Conservation (phyloP, 2,329 filamentous ascomycete genomes). For the Pochonia chlamydosporia region DNA sequence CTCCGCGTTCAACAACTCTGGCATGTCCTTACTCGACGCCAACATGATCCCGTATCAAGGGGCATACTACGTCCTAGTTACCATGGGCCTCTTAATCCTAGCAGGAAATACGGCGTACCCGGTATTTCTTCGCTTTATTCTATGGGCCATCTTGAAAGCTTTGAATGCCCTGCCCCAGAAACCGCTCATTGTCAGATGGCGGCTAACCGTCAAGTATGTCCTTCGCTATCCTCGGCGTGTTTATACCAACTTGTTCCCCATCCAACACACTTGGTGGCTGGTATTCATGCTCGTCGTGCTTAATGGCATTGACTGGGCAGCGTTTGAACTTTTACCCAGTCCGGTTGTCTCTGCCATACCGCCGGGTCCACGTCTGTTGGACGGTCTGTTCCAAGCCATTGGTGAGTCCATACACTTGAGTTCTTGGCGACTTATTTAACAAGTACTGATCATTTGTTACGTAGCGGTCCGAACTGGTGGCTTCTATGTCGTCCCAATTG, state of each 20-base stretch:
- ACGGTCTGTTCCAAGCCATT: conserved; percentile 59
- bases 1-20: conserved; percentile 67
- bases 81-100: conserved; percentile 53
- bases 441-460: neutral
- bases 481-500: conserved; percentile 59
- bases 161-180: neutral
- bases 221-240: conserved; percentile 52
- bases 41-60: conserved; percentile 59
- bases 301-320: conserved; percentile 42
- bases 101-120: conserved; percentile 64
- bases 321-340: conserved; percentile 58
- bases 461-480: conserved; percentile 57
- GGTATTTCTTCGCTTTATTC: conserved; percentile 52
- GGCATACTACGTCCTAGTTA: conserved; percentile 43
- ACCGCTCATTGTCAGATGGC: conserved; percentile 24
- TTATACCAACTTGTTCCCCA: conserved; percentile 60
- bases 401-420: conserved; percentile 32
- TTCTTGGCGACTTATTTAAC: no score
- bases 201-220: conserved; percentile 47
- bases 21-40: conserved; percentile 61
- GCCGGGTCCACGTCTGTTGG: conserved; percentile 48
- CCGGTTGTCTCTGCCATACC: conserved; percentile 45
- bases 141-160: conserved; percentile 38
- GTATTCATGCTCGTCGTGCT: conserved; percentile 49
- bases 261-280: conserved; percentile 60